Evolutionary conservation across 257 asterid genomes (phyloP).

Genomic region (Nicotiana obtusifolia): DNA sequence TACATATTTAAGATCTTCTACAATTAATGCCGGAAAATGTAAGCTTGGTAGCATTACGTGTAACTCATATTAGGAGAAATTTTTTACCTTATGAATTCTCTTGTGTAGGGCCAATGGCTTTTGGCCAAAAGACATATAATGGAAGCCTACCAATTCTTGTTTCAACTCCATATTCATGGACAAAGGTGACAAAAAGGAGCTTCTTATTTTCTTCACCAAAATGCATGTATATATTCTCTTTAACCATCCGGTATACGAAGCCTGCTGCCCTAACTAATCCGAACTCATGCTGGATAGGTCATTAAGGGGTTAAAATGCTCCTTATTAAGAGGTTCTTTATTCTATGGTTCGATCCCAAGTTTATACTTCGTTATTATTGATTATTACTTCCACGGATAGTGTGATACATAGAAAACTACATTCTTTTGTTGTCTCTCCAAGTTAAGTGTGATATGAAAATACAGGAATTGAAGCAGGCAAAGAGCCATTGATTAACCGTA

Average conservation of each 20-base stretch:
- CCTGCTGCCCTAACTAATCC: no score
- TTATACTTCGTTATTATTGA: neutral
- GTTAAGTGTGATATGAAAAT: neutral
- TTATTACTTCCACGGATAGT: neutral
- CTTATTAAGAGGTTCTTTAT: no score
- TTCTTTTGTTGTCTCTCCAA: neutral
- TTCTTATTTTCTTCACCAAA: neutral
- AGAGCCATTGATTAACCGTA: constrained; percentile 23
- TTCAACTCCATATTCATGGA: constrained; percentile 55
- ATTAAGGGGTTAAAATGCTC: no score
- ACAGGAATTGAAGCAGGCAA: constrained; percentile 31
- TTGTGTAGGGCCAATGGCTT: constrained; percentile 43
- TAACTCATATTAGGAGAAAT: no score
- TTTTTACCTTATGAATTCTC: neutral
- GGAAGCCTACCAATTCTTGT: constrained; percentile 40
- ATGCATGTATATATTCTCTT: neutral
- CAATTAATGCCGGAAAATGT: no score
- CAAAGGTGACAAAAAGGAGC: constrained; percentile 32
- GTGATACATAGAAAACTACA: neutral
- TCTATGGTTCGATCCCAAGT: neutral
- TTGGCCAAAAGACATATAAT: constrained; percentile 29
- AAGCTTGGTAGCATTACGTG: no score
- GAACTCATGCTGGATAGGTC: no score
- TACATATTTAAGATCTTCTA: neutral
- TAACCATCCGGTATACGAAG: no score